phyloP scores from a whole-genome alignment of 108 stramenopile species.

The Epipyxis sp. region DNA sequence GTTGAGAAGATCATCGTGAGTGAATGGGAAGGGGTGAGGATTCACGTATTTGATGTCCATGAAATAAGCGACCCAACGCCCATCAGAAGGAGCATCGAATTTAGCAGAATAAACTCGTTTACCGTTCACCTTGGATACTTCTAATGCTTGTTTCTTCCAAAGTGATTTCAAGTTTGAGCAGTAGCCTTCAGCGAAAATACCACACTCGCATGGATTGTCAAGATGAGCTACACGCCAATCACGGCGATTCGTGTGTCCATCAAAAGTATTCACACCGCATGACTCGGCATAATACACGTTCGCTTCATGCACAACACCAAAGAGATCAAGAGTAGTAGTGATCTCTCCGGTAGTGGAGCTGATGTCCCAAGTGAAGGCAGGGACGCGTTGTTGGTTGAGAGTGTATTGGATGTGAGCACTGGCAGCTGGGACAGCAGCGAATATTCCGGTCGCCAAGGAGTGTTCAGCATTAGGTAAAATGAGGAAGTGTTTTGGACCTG shows the following conservation, averaged over 20 bases:
- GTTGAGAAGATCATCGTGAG: neutral
- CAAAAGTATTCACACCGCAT: constrained; percentile 24
- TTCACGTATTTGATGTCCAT: constrained; percentile 32
- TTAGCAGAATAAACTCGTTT: constrained; percentile 9
- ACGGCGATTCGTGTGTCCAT: constrained; percentile 1
- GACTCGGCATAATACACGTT: constrained; percentile 18
- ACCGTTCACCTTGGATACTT: neutral
- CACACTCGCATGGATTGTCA: constrained; percentile 24
- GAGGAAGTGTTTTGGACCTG: constrained; percentile 39
- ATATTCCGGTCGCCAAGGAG: constrained; percentile 36
- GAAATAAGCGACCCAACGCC: constrained; percentile 12
- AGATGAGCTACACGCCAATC: constrained; percentile 18
- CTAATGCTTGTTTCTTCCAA: constrained; percentile 21
- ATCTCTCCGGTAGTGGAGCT: constrained; percentile 36
- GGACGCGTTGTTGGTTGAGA: constrained; percentile 25
- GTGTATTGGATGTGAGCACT: neutral
- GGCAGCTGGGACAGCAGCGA: constrained; percentile 33
- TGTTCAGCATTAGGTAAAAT: constrained; percentile 49
- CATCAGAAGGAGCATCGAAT: constrained; percentile 30
- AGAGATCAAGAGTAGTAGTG: neutral
- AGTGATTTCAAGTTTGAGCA: constrained; percentile 22
- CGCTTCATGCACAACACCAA: constrained; percentile 15
- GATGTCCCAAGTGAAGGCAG: constrained; percentile 39
- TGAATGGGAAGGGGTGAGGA: neutral
- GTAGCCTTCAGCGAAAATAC: constrained; percentile 20